Base-by-base conservation (phyloP, 1,284 basidiomycete genomes). In the Athelia psychrophila region DNA sequence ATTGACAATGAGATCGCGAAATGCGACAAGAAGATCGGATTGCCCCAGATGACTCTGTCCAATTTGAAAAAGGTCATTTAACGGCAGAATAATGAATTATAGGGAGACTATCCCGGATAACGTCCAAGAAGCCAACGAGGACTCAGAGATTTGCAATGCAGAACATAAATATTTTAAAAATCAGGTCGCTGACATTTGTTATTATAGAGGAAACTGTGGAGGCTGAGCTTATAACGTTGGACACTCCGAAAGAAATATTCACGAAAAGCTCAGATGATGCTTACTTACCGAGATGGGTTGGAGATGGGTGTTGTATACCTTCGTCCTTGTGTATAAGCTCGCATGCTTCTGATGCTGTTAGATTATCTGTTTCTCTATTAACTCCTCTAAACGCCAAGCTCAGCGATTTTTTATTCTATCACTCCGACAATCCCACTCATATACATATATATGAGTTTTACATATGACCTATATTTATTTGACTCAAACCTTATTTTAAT, bases 1-100 rank as follows among this genome's bases (percentile, higher is more conserved):
- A 75, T 95, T 10, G 84, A 91, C 50, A 81, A 80, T 10, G 94
- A 97, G 70, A 88, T 96, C 47, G 74, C 79, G 44, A 96, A 95
- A 68, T 86, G 87, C 57, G 84, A 92, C 63, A 96, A 95, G 81
- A 95, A 93, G 71, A 78, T 90, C 1, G 81, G 85, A 32, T 71
- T 95, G 5, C 83, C 83, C 5, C 74, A 78, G 50, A 61, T 89
- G 53, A 86, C 83, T 59, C 73, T 89, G 40, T 82, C 86, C 36
- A 97, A 95, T 76, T 71, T 95, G 30, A 60, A 75, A 56, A 93
- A 93, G 70, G 67, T 85, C n/a, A 82, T 88, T 57, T 72, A 79
- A 5, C 85, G 88, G 56, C 70, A 84, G 1, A 89, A 91, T 62
- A 96, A 96, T 66, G 81, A 83, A 64, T n/a, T n/a, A 60, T 93